Evolutionary conservation across 495 filamentous ascomycete genomes (phyloP), one percentile per base, ranked within the genome.

Genomic region (Tuber indicum): DNA sequence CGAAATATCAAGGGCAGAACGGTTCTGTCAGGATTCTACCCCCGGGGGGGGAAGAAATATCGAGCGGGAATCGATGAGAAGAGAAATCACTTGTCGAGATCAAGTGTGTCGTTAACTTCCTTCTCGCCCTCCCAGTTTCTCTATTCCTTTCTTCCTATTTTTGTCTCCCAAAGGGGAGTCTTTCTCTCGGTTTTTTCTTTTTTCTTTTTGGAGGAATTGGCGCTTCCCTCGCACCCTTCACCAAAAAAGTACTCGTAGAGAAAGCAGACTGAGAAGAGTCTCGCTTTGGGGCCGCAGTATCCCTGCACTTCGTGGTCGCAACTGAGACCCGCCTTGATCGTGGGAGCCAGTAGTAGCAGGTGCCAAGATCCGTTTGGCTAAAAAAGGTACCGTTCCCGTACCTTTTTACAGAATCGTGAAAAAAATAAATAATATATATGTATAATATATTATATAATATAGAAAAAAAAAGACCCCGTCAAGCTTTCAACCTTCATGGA

Each of bases 101-200:
- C 26, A 5, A 16, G 58, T 32, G 26, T 32, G 26, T 32, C 10
- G 26, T 66, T 17, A 32, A 66, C 58, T 32, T 2, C 58, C 58
- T 17, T 32, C 58, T 32, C 58, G 7, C 58, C 32, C 26, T 12
- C 14, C n/a, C 4, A 12, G n/a, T n/a, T 58, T 26, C 23, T 58
- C 49, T 10, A 26, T 58, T 66, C 14, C 12, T 17, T 66, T 32
- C 76, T 77, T 44, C 70, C 12, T 66, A 14, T 32, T 32, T 66
- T 77, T 77, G 45, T 72, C 26, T 76, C 44, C 41, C 36, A 44
- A 79, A 71, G 62, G 76, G 52, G 45, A 26, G 47, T 58, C 74
- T 21, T 36, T 52, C 46, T 62, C 46, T 39, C 72, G 39, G 39
- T 41, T 41, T 41, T 5, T 12, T 72, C 42, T 71, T 80, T 75